phyloP scores from a whole-genome alignment of 1,139 yeast species.

The Geotrichum bryndzae region DNA sequence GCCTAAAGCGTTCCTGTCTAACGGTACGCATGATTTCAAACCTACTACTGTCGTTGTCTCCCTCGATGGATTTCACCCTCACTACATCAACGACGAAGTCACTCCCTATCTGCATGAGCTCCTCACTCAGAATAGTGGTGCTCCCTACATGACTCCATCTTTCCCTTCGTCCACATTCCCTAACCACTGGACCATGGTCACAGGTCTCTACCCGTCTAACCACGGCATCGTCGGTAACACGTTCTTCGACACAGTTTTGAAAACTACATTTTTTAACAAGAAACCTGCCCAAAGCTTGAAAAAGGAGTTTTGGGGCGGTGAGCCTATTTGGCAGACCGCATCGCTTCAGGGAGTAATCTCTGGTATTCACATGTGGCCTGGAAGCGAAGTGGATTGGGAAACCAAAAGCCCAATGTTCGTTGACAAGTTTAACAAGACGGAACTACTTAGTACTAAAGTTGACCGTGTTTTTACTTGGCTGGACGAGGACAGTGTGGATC shows the following conservation, averaged over 20 bases:
- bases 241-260: conserved; percentile 57
- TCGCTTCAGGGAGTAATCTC: conserved; percentile 54
- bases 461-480: conserved; percentile 60
- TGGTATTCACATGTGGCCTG: conserved; percentile 98
- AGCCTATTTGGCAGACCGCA: conserved; percentile 83
- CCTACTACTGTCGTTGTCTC: conserved; percentile 77
- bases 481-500: conserved; percentile 42
- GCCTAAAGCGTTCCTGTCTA: conserved; percentile 36
- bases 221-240: conserved; percentile 88
- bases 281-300: conserved; percentile 51
- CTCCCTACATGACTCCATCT: conserved; percentile 81
- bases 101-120: conserved; percentile 69
- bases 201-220: conserved; percentile 75
- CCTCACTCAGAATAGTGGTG: conserved; percentile 51
- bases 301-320: conserved; percentile 83
- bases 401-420: conserved; percentile 40
- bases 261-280: conserved; percentile 59
- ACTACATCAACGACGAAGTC: conserved; percentile 56
- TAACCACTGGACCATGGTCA: conserved; percentile 84
- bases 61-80: conserved; percentile 88
- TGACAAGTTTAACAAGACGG: conserved; percentile 61
- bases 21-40: conserved; percentile 67
- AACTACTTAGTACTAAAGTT: conserved; percentile 51
- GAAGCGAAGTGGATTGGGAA: conserved; percentile 63
- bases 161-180: conserved; percentile 90